phyloP scores from a whole-genome alignment of 495 filamentous ascomycete genomes.

The Aspergillus diversus region DNA sequence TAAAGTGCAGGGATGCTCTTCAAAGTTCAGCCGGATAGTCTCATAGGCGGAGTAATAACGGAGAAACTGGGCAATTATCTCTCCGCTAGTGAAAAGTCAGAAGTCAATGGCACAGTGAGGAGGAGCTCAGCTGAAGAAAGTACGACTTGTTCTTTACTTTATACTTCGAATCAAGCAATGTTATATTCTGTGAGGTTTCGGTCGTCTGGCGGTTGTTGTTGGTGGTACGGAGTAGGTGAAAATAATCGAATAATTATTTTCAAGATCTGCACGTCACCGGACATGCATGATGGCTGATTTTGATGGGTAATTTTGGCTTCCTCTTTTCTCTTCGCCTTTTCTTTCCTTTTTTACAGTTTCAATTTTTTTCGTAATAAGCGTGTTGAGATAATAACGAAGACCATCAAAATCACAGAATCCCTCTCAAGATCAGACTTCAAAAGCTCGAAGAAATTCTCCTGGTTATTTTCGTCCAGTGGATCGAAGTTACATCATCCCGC shows the following conservation, averaged over 20 bases:
- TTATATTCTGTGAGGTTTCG: too few relatives aligned
- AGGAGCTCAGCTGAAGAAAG: too few relatives aligned
- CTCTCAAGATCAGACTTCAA: background rate
- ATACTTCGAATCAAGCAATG: too few relatives aligned
- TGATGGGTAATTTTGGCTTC: background rate
- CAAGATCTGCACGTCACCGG: conserved; percentile 2
- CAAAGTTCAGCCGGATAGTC: background rate
- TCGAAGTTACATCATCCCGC: conserved; percentile 12
- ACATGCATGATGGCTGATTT: conserved; percentile 3
- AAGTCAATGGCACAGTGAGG: too few relatives aligned
- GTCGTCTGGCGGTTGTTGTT: too few relatives aligned
- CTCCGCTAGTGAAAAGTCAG: background rate
- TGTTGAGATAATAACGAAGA: background rate
- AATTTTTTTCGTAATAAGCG: background rate
- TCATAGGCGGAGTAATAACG: background rate
- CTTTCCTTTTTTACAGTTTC: background rate
- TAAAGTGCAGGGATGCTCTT: background rate
- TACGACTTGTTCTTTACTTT: too few relatives aligned
- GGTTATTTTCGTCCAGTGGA: conserved; percentile 17
- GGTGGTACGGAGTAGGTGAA: background rate
- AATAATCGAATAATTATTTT: background rate
- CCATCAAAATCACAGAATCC: background rate
- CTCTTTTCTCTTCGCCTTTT: background rate
- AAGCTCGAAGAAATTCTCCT: conserved; percentile 1
- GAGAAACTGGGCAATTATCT: background rate